phyloP scores from a whole-genome alignment of 2,329 filamentous ascomycete genomes.

The Aspergillus hortae region DNA sequence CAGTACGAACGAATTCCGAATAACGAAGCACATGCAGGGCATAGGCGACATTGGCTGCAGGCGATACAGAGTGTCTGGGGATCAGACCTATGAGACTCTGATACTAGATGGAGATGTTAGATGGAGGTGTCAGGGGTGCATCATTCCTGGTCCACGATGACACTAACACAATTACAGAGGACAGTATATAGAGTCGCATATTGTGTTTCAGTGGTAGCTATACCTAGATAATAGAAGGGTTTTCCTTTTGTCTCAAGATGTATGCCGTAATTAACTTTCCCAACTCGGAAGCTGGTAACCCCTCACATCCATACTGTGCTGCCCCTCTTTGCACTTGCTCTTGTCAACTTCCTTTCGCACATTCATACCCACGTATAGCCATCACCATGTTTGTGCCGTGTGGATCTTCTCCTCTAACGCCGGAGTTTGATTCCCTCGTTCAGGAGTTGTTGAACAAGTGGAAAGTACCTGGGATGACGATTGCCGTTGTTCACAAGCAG shows the following conservation, averaged over 20 bases:
- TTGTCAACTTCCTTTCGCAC: neutral
- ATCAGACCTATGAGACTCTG: neutral
- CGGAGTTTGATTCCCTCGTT: slow-evolving; percentile 18
- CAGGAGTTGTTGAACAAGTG: slow-evolving; percentile 20
- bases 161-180: too few species aligned
- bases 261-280: too few species aligned
- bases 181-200: too few species aligned
- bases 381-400: slow-evolving; percentile 5
- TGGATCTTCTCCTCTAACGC: slow-evolving; percentile 8
- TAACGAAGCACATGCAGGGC: neutral
- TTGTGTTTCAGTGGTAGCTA: too few species aligned
- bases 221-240: too few species aligned
- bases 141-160: neutral
- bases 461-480: slow-evolving; percentile 28
- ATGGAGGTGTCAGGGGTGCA: neutral
- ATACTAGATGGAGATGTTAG: neutral
- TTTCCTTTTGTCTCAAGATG: too few species aligned
- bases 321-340: neutral
- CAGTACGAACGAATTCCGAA: neutral
- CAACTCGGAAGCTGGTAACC: too few species aligned
- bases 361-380: too few species aligned
- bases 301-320: too few species aligned
- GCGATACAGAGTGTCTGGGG: neutral
- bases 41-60: neutral
- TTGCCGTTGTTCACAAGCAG: slow-evolving; percentile 25